Conservation (phyloP, 208 protist species). For the Leishmania arabica region DNA sequence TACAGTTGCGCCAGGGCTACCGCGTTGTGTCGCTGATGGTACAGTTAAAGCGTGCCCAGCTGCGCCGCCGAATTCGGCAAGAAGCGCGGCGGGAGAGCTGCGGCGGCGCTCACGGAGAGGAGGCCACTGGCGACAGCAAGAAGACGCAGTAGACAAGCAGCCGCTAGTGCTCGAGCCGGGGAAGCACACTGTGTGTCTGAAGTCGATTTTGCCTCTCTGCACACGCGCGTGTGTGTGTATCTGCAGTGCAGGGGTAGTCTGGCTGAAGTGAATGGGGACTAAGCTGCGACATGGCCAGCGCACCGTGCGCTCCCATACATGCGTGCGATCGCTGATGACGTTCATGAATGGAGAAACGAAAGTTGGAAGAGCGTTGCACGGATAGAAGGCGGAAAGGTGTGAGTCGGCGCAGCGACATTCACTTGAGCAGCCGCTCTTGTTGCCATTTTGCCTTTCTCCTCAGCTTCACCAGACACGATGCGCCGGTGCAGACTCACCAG, state of each 20-base stretch:
- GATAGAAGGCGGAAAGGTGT: not conserved
- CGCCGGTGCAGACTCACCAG: not conserved
- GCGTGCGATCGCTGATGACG: not conserved
- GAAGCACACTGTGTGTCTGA: not conserved
- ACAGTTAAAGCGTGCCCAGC: constrained; percentile 25
- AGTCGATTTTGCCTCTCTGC: not conserved
- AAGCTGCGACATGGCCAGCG: not conserved
- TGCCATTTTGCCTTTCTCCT: not conserved
- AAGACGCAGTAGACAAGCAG: constrained; percentile 17
- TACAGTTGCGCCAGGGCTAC: constrained; percentile 39
- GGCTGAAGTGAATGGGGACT: not conserved
- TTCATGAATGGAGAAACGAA: too few species aligned
- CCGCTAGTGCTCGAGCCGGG: not conserved
- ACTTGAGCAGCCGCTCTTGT: not conserved
- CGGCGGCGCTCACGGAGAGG: not conserved
- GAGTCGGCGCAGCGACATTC: not conserved
- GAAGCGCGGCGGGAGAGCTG: constrained; percentile 5
- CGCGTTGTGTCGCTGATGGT: constrained; percentile 42
- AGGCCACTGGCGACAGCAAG: constrained; percentile 4
- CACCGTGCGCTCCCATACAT: not conserved
- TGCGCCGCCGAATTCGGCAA: constrained; percentile 11
- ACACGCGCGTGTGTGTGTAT: not conserved
- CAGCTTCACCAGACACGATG: not conserved
- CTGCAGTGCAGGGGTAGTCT: not conserved
- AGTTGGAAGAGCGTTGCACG: not conserved